Base-by-base conservation (phyloP, 345 rosid species). In the Anastatica hierochuntica region DNA sequence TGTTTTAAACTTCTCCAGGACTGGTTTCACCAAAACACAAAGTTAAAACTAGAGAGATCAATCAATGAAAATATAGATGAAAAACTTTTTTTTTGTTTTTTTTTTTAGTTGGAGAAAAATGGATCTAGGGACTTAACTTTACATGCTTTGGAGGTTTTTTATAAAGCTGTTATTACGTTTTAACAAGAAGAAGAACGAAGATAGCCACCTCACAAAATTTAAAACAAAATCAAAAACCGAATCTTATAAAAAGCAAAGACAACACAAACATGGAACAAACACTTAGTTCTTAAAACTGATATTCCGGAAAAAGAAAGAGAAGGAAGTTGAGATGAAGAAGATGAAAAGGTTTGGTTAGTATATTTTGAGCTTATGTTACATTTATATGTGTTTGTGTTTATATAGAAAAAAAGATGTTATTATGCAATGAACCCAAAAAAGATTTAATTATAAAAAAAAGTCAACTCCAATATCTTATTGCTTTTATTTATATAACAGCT, bases 1-100 rank as follows among this genome's bases (percentile, higher is more conserved):
- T 49, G 64, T 29, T 53, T 53, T 69, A 69, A 70, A 63, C 60
- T 66, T 74, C 10, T 72, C 92, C 82, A 82, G 80, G 64, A 64
- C 44, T 17, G 17, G 52, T 7, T 38, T 45, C 46, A 53, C 55
- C 51, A 67, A 53, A 29, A 47, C 37, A 47, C 29, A 23, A n/a
- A 45, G 24, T n/a, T 43, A 36, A 58, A 58, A 27, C 42, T 10
- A 31, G 20, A 43, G 39, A 45, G 29, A 58, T 38, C 31, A 45
- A 39, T 53, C 21, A 39, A 53, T 50, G 60, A 47, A 57, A 35
- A 42, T 15, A 30, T 30, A 12, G 23, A 16, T 36, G 43, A 48
- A 17, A 6, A 26, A 17, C 1, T 36, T 43, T 24, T 56, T 52
- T 43, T 17, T 26, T 43, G 12, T 4, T 15, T 43, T 44, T 58